These are phyloP conservation scores for Suillus sp. DNA, from an alignment of 768 basidiomycete genomes.

Conservation along the genomic window DNA sequence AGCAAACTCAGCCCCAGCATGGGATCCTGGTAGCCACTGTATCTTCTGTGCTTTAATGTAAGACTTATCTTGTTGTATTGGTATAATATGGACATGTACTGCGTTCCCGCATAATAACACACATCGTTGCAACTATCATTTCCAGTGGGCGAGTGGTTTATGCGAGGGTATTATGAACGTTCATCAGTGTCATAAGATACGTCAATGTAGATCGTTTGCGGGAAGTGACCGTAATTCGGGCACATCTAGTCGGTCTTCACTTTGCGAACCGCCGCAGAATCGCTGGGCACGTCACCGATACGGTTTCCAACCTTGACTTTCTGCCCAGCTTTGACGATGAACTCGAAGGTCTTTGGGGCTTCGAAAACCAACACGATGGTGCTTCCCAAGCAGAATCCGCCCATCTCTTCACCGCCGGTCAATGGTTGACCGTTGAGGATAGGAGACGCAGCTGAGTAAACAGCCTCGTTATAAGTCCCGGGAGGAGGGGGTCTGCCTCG, in stretches of 20 bases:
- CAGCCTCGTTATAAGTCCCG: conserved; percentile 90
- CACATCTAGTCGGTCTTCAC: conserved; percentile 35
- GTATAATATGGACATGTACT: conserved; percentile 9
- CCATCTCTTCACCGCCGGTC: conserved; percentile 90
- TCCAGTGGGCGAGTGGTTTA: neutral
- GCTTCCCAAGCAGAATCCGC: conserved; percentile 93
- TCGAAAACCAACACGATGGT: conserved; percentile 98
- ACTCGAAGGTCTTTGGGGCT: conserved; percentile 83
- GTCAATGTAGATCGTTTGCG: neutral
- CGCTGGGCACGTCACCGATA: conserved; percentile 57
- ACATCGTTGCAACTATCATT: conserved; percentile 9
- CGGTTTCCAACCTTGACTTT: conserved; percentile 86
- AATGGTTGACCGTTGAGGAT: conserved; percentile 89
- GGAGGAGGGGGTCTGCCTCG: conserved; percentile 70
- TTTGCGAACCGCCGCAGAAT: conserved; percentile 31
- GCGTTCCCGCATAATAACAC: conserved; percentile 13
- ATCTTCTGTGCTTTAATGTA: conserved; percentile 8
- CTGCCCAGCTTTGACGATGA: conserved; percentile 73
- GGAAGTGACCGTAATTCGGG: neutral
- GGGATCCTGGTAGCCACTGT: conserved; percentile 29
- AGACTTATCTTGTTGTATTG: conserved; percentile 7
- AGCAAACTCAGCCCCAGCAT: conserved; percentile 2
- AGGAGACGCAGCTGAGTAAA: conserved; percentile 82
- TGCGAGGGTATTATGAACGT: conserved; percentile 17
- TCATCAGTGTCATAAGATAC: conserved; percentile 15